phyloP scores from a whole-genome alignment of 495 filamentous ascomycete genomes.

The Daldinia vernicosa region DNA sequence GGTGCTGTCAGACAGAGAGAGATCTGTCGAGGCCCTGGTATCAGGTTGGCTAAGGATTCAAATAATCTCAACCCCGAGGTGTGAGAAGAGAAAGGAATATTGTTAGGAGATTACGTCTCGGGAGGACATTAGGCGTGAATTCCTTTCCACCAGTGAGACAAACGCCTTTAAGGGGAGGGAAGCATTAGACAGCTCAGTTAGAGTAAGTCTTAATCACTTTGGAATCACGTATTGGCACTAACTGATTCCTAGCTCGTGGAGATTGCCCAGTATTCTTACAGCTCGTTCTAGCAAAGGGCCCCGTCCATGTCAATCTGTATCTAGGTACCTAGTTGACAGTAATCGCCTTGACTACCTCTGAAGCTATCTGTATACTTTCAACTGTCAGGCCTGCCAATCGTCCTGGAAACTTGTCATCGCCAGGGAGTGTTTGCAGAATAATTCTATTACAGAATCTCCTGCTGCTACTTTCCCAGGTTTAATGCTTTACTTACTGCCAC shows the following conservation, averaged over 20 bases:
- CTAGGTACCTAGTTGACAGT: neutral
- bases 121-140: slow-evolving; percentile 6
- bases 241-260: slow-evolving; percentile 9
- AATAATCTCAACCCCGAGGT: slow-evolving; percentile 32
- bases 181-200: neutral
- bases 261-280: neutral
- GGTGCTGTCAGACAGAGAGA: slow-evolving; percentile 10
- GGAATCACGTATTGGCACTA: neutral
- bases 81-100: slow-evolving; percentile 3
- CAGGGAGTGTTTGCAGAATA: neutral
- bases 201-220: neutral
- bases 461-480: neutral
- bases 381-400: neutral
- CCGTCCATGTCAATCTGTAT: neutral
- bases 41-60: slow-evolving; percentile 41
- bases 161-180: neutral
- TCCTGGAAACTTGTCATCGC: neutral
- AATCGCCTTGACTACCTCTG: neutral
- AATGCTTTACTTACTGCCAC: neutral
- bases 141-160: slow-evolving; percentile 6
- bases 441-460: neutral
- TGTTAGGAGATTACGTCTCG: neutral
- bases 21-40: slow-evolving; percentile 34
- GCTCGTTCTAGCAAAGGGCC: neutral
- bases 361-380: neutral